Base-by-base conservation (phyloP, 163 green algal genomes). In the Volvox carteri region DNA sequence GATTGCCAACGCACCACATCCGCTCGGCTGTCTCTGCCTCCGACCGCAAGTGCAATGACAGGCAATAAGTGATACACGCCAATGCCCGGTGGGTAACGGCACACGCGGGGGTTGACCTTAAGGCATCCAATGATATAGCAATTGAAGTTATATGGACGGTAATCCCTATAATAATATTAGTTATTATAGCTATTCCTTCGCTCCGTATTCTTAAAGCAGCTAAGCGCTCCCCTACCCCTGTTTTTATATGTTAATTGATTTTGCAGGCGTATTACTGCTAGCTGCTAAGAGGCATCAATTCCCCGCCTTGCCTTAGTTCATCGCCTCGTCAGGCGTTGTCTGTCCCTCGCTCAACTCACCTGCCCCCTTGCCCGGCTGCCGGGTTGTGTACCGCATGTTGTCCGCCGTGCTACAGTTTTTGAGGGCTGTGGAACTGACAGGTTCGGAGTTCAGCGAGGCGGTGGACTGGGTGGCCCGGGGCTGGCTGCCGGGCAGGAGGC, bases 401-500 rank as follows among this genome's bases (percentile, higher is more conserved):
- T 28, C 42, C 60, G 12, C 25, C 39, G 33, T 25, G 35, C 39
- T n/a, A 9, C 62, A 87, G 81, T 87, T 87, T 46, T 65, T 87
- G 25, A 79, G 75, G 68, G 97, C 97, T 6, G 94, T 99, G 90
- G 88, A 95, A 90, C 93, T 99, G 23, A 96, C 97, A 30, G 98
- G 98, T 16, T 39, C n/a, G 1, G 97, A 99, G 90, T 99, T 99
- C 78, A 30, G 86, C n/a, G 95, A 96, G 2, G 70, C 79, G 4
- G 92, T 98, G 14, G 56, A 93, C 3, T 97, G 97, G 78, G 89
- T 94, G 68, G 48, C 78, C 50, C 84, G 94, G 73, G 87, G 84
- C 25, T 99, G 97, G 97, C 93, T 99, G 84, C 97, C 97, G 11
- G 97, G 94, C 7, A 87, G 96, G 16, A 56, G 56, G 56, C 73